Evolutionary conservation across 2,329 filamentous ascomycete species (phyloP).

Genomic region (Fusarium virguliforme): DNA sequence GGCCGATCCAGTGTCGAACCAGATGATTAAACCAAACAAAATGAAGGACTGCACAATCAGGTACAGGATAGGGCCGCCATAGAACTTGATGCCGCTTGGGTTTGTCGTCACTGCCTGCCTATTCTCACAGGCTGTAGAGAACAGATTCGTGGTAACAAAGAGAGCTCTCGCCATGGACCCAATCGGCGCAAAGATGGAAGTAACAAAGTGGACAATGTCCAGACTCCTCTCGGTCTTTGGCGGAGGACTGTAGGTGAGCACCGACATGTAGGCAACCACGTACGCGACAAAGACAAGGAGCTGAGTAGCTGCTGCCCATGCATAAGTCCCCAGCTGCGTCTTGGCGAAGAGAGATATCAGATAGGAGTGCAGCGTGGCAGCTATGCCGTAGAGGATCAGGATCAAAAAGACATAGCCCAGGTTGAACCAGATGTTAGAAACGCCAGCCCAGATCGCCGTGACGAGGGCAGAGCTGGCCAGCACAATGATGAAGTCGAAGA

Average conservation of each 20-base stretch:
- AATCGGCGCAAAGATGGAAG: conserved; percentile 82
- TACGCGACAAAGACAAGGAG: conserved; percentile 80
- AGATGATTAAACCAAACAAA: conserved; percentile 81
- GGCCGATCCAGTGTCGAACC: conserved; percentile 83
- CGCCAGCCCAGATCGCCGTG: conserved; percentile 77
- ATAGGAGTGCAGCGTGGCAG: conserved; percentile 84
- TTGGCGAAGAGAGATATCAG: conserved; percentile 84
- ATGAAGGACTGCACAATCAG: conserved; percentile 81
- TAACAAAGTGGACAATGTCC: conserved; percentile 80
- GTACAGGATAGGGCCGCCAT: conserved; percentile 89
- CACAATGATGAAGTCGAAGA: conserved; percentile 85
- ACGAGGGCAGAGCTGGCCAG: conserved; percentile 75
- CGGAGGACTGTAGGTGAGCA: conserved; percentile 82
- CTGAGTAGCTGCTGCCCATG: conserved; percentile 84
- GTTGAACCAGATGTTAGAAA: conserved; percentile 80
- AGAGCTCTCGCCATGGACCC: conserved; percentile 82
- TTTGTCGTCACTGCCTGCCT: conserved; percentile 75
- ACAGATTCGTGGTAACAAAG: conserved; percentile 85
- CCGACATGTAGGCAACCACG: conserved; percentile 79
- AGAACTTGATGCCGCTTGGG: conserved; percentile 80
- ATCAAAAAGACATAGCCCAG: conserved; percentile 87
- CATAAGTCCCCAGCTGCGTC: conserved; percentile 88
- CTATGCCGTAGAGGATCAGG: conserved; percentile 85
- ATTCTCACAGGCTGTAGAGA: conserved; percentile 80
- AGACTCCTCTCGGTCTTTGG: conserved; percentile 78